Conservation (phyloP, 257 asterid genomes). For the Nicotiana sylvestris region DNA sequence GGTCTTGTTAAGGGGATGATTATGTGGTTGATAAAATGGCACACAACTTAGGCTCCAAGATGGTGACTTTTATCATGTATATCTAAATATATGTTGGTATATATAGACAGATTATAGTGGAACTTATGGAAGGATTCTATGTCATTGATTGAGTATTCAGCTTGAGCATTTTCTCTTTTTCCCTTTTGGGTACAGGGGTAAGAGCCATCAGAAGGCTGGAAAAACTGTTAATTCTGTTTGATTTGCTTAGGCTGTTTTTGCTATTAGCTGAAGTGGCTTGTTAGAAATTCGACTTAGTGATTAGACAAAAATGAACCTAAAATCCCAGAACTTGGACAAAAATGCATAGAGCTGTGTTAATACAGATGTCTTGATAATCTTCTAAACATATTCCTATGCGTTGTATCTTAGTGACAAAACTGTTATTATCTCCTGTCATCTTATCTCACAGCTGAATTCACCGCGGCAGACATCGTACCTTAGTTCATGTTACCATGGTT, state of each 20-base stretch:
- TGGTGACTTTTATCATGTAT: background rate
- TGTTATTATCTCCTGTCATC: background rate
- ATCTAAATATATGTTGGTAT: too few relatives aligned
- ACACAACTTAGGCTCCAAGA: background rate
- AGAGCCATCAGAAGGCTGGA: background rate
- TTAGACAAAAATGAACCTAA: background rate
- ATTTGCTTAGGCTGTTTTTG: background rate
- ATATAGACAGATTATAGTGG: background rate
- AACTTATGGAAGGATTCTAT: background rate
- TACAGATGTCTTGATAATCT: background rate
- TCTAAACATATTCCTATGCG: background rate
- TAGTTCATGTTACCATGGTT: background rate
- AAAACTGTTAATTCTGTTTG: background rate
- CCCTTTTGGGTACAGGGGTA: background rate
- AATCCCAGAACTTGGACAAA: background rate
- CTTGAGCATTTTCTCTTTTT: background rate
- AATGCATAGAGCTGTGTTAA: background rate
- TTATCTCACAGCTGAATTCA: slow-evolving; percentile 1
- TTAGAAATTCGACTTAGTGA: background rate
- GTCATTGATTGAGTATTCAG: background rate
- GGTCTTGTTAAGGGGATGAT: background rate
- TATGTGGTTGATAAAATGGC: background rate
- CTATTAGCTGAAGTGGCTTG: background rate
- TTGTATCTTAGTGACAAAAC: background rate
- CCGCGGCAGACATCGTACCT: background rate